These are phyloP conservation scores for Sporothrix protearum DNA, from an alignment of 2,329 filamentous ascomycete species.

Conservation along the genomic window DNA sequence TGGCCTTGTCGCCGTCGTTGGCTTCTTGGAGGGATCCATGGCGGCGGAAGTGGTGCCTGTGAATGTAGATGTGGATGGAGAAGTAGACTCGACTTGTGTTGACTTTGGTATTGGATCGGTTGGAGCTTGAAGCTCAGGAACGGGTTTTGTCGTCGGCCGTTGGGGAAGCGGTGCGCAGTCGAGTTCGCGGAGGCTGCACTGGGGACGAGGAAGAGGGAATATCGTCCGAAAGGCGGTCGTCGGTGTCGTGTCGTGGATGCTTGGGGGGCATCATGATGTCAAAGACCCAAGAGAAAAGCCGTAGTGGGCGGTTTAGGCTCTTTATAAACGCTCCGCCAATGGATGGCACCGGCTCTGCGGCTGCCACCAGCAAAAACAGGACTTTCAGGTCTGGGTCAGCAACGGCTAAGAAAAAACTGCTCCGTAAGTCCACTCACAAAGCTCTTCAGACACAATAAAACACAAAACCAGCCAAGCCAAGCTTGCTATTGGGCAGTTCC, in stretches of 20 bases:
- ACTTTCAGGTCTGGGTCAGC: background rate
- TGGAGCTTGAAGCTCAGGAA: background rate
- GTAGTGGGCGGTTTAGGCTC: conserved; percentile 17
- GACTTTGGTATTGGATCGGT: background rate
- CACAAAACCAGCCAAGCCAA: conserved; percentile 10
- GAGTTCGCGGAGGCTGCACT: background rate
- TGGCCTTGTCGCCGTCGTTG: conserved; percentile 25
- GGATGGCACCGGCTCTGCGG: background rate
- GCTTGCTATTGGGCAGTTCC: conserved; percentile 16
- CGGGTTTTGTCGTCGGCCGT: background rate
- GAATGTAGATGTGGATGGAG: background rate
- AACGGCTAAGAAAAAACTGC: background rate
- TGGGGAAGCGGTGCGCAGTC: background rate
- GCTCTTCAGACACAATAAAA: background rate
- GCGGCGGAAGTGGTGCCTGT: background rate
- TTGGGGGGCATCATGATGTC: conserved; percentile 10
- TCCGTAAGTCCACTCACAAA: conserved; percentile 14
- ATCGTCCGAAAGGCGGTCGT: background rate
- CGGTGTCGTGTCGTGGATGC: conserved; percentile 1
- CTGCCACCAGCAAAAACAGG: background rate
- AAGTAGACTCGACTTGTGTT: background rate
- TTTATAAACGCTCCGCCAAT: conserved; percentile 21
- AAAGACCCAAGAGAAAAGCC: background rate
- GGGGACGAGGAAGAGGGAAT: background rate
- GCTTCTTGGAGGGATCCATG: conserved; percentile 19